Evolutionary conservation across 2,329 filamentous ascomycete species (phyloP), one percentile per base, ranked within the genome.

Genomic region (Botrytis tulipae): DNA sequence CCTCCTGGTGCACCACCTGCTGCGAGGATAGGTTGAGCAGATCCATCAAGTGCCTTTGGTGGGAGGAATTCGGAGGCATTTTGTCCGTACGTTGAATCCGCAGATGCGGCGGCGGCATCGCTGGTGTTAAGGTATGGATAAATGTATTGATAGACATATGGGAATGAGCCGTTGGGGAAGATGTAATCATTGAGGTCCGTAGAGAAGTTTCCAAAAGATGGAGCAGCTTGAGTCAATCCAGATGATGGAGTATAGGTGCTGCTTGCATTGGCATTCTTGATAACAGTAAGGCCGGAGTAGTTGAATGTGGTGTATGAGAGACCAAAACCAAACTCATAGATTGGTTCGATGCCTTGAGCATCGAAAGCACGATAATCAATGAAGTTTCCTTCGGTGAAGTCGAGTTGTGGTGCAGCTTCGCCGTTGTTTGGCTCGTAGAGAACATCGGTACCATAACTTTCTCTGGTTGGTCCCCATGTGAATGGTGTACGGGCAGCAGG

Each of bases 361-460:
- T 97, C 93, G 70, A 96, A 93, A 76, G 90, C 86, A 57, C 92
- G 88, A 83, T 94, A 94, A 82, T 96, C 93, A 79, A 97, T 94
- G 82, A 95, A 93, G 70, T 92, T 86, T 25, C 93, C 93, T 82
- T 96, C 93, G 10, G 85, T 84, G 80, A 94, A 97, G 78, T 93
- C 88, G 57, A 90, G 84, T 79, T 96, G 93, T 7, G 93, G 92
- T 20, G 90, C 88, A 44, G 79, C 85, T 20, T 85, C 80, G 67
- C 90, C 91, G 74, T 92, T 92, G 83, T 93, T 94, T 44, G 91
- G 88, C 79, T 88, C 81, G 74, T 86, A 81, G 14, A 81, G 72
- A 66, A 81, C 20, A 66, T 81, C 79, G 82, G 87, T 44, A 81
- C 89, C 89, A 70, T 81, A 81, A 67, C 73, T 74, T 37, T 80